Evolutionary conservation across 192 early-diverging fungal species (phyloP).

Genomic region (Coemansia javaensis): DNA sequence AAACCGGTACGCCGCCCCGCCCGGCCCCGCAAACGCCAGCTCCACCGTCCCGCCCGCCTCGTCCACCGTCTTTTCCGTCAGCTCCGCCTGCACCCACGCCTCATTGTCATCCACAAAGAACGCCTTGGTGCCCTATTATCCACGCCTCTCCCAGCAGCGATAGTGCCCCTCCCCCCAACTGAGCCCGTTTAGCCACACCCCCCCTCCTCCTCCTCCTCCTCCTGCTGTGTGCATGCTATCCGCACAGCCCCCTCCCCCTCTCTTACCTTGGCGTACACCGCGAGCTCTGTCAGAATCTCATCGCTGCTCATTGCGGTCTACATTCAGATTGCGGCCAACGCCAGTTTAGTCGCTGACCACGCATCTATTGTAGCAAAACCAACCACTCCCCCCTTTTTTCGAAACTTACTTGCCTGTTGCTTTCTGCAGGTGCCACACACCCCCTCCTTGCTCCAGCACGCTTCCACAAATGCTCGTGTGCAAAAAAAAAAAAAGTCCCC

Average conservation of each 20-base stretch:
- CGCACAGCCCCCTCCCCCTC: not conserved
- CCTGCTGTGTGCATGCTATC: not conserved
- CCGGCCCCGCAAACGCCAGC: constrained; percentile 26
- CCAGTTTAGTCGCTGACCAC: no score
- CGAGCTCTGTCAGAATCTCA: constrained; percentile 27
- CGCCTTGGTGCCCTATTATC: constrained; percentile 32
- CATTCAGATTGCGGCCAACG: no score
- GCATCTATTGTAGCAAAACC: no score
- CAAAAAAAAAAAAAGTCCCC: no score
- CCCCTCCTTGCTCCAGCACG: no score
- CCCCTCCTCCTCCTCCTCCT: no score
- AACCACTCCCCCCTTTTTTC: no score
- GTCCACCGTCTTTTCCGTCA: constrained; percentile 32
- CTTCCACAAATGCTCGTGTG: no score
- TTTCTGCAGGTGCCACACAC: no score
- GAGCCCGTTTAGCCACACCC: no score
- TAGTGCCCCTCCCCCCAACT: not conserved
- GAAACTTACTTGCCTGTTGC: no score
- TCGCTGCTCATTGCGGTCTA: constrained; percentile 15
- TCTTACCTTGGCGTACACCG: constrained; percentile 43
- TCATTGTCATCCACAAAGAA: constrained; percentile 35
- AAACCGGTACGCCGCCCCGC: constrained; percentile 37
- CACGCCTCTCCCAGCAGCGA: not conserved
- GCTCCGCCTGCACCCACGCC: constrained; percentile 33
- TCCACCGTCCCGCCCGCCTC: constrained; percentile 13